Conservation (phyloP, 2,329 filamentous ascomycete species). For the Dothideomycetes sp. region DNA sequence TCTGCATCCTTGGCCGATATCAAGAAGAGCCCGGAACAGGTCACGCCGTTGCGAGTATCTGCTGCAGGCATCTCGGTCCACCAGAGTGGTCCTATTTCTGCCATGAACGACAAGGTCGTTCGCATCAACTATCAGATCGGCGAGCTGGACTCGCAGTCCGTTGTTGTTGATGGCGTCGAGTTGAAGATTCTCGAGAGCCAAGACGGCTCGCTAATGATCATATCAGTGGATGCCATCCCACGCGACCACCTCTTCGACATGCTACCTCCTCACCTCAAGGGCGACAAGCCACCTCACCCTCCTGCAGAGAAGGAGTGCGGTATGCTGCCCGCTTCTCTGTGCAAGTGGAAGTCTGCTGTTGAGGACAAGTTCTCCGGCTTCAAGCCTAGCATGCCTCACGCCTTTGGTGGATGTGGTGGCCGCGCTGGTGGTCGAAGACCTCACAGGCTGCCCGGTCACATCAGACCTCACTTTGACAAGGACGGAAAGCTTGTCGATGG, state of each 20-base stretch:
- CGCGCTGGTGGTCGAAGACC: constrained; percentile 8
- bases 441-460: constrained; percentile 21
- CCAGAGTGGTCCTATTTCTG: constrained; percentile 40
- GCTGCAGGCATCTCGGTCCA: constrained; percentile 29
- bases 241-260: constrained; percentile 21
- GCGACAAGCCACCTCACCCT: neutral
- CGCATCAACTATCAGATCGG: constrained; percentile 50
- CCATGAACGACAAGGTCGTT: constrained; percentile 45
- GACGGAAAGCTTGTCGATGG: neutral
- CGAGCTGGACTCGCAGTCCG: constrained; percentile 43
- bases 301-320: constrained; percentile 26
- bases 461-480: constrained; percentile 17
- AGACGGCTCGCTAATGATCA: constrained; percentile 47
- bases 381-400: constrained; percentile 23
- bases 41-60: constrained; percentile 26
- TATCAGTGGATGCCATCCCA: constrained; percentile 30
- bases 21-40: constrained; percentile 20
- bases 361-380: constrained; percentile 35
- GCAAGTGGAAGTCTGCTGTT: constrained; percentile 47
- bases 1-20: constrained; percentile 19
- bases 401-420: constrained; percentile 20
- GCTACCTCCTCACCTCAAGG: too few relatives aligned
- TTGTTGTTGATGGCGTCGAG: constrained; percentile 48
- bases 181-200: constrained; percentile 54
- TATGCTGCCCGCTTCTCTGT: constrained; percentile 38